These are phyloP conservation scores for Colletotrichum chrysophilum DNA, from an alignment of 2,329 filamentous ascomycete species.

Conservation along the genomic window DNA sequence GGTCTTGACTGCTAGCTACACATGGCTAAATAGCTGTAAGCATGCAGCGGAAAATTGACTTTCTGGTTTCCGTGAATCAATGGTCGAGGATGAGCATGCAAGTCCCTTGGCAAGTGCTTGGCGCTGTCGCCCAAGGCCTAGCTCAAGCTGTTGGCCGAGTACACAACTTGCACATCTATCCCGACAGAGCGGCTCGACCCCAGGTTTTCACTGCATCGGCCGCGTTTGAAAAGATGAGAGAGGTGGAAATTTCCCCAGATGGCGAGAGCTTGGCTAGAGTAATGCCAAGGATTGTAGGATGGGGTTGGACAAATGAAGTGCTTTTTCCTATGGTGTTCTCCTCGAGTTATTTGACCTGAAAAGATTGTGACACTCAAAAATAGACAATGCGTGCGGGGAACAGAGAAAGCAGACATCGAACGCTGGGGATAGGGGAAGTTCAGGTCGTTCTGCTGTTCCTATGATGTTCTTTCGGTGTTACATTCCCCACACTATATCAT, in stretches of 20 bases:
- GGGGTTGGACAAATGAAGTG: background rate
- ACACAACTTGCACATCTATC: background rate
- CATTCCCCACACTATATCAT: rapidly evolving
- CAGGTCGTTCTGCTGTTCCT: background rate
- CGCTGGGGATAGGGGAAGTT: rapidly evolving
- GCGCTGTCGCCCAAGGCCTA: background rate
- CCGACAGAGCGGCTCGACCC: background rate
- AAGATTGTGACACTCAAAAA: rapidly evolving
- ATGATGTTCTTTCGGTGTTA: too few relatives aligned
- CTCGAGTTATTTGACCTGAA: background rate
- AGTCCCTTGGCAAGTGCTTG: slow-evolving; percentile 16
- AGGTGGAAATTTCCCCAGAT: background rate
- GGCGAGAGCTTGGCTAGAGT: background rate
- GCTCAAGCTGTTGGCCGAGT: background rate
- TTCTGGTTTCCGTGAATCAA: slow-evolving; percentile 15
- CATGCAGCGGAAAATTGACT: slow-evolving; percentile 11
- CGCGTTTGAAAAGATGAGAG: background rate
- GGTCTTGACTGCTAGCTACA: background rate
- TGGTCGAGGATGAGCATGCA: background rate
- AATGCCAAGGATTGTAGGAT: background rate
- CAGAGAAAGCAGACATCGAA: background rate
- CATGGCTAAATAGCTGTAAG: background rate
- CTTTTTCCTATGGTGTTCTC: background rate
- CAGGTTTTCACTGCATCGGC: background rate
- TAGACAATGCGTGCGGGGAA: background rate